These are phyloP conservation scores for Maudiozyma saulgeensis DNA, from an alignment of 805 yeast species.

Conservation along the genomic window DNA sequence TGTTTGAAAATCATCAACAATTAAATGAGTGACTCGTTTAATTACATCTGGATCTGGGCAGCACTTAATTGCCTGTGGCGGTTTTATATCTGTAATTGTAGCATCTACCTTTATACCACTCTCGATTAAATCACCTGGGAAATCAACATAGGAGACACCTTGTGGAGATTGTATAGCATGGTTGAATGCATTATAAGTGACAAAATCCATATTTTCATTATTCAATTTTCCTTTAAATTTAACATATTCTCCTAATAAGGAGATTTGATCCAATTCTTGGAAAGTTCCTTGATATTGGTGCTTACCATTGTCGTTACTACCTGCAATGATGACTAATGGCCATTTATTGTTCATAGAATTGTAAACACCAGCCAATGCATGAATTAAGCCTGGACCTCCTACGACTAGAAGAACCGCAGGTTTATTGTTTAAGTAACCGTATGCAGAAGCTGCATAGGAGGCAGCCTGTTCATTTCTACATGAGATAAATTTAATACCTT, in stretches of 20 bases:
- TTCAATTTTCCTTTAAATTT: conserved; percentile 39
- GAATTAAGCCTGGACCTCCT: conserved; percentile 69
- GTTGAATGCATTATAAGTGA: conserved; percentile 18
- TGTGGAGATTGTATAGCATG: conserved; percentile 37
- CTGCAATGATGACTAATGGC: conserved; percentile 60
- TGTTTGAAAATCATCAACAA: conserved; percentile 13
- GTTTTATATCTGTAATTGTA: not conserved
- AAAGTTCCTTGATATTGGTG: conserved; percentile 53
- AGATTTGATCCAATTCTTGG: conserved; percentile 61
- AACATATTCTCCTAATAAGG: conserved; percentile 37
- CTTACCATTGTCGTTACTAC: conserved; percentile 38
- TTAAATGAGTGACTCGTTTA: conserved; percentile 27
- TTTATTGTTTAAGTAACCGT: conserved; percentile 53
- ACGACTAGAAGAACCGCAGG: conserved; percentile 65
- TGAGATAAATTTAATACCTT: conserved; percentile 47
- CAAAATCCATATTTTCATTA: conserved; percentile 8
- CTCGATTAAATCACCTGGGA: conserved; percentile 52
- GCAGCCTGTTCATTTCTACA: conserved; percentile 70
- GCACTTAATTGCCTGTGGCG: conserved; percentile 7
- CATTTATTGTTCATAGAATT: conserved; percentile 54
- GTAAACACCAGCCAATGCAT: conserved; percentile 56
- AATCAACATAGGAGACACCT: conserved; percentile 54
- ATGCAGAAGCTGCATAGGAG: conserved; percentile 63
- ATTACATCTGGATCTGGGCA: conserved; percentile 11
- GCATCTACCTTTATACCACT: conserved; percentile 5